A percentile compares a stretch with the other conserved stretches of the same genome.
phyloP scores from a whole-genome alignment of 805 yeast genomes.

The Candida awuae region DNA sequence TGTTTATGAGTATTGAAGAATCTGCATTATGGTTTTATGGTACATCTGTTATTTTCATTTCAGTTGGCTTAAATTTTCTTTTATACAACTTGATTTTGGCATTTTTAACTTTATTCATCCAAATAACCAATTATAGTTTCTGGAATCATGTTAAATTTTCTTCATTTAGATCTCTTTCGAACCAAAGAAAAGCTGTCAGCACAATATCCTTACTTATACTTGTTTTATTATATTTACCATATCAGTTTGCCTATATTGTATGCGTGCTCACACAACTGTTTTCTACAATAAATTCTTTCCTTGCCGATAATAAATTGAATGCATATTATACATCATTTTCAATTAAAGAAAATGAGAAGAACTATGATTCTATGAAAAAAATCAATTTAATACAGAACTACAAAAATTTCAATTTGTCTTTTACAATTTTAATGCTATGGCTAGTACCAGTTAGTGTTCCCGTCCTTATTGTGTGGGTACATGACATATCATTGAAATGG shows the following conservation, averaged over 20 bases:
- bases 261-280: slow-evolving; percentile 48
- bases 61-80: slow-evolving; percentile 36
- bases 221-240: slow-evolving; percentile 53
- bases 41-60: slow-evolving; percentile 42
- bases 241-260: slow-evolving; percentile 66
- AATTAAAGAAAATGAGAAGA: background rate
- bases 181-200: slow-evolving; percentile 11
- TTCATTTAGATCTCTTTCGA: slow-evolving; percentile 16
- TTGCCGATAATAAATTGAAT: slow-evolving; percentile 4
- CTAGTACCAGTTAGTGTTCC: slow-evolving; percentile 74
- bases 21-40: slow-evolving; percentile 48
- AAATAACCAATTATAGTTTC: background rate
- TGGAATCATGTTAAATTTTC: slow-evolving; percentile 6
- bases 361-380: background rate
- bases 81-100: slow-evolving; percentile 27
- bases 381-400: slow-evolving; percentile 23
- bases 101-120: background rate
- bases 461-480: slow-evolving; percentile 70
- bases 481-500: slow-evolving; percentile 72
- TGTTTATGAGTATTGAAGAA: slow-evolving; percentile 62
- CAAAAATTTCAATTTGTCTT: slow-evolving; percentile 53
- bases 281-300: slow-evolving; percentile 5
- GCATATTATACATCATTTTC: slow-evolving; percentile 4
- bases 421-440: slow-evolving; percentile 66
- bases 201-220: slow-evolving; percentile 11